phyloP scores from a whole-genome alignment of 495 filamentous ascomycete species.

The Penicillium manginii region DNA sequence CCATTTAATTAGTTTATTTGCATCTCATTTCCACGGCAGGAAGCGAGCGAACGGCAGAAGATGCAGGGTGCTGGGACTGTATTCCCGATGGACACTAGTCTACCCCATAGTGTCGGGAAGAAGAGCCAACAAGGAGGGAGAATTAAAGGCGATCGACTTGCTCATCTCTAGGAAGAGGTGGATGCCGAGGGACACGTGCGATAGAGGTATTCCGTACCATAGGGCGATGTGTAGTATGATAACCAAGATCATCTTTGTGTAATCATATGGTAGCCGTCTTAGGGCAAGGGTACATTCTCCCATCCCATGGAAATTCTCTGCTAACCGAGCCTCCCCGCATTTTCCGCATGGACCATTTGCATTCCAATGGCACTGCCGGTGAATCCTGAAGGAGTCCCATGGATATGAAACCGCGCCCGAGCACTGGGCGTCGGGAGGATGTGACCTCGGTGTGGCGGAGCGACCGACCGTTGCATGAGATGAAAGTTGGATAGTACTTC shows the following conservation, averaged over 20 bases:
- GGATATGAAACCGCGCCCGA: slow-evolving; percentile 5
- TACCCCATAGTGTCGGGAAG: not conserved
- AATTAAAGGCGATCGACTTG: not conserved
- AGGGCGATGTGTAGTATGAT: not conserved
- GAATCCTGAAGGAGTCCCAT: slow-evolving; percentile 4
- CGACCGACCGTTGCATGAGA: slow-evolving; percentile 6
- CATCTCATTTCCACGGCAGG: slow-evolving; percentile 2
- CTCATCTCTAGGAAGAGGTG: not conserved
- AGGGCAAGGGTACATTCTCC: not conserved
- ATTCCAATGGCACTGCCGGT: slow-evolving; percentile 1
- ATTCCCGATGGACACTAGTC: not conserved
- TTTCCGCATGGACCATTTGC: not conserved
- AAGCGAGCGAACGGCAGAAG: not conserved
- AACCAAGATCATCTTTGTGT: not conserved
- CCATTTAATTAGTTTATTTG: not conserved
- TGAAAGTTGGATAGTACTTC: not conserved
- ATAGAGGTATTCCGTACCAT: not conserved
- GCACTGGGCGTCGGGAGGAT: slow-evolving; percentile 1
- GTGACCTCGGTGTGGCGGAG: slow-evolving; percentile 1
- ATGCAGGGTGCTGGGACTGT: not conserved
- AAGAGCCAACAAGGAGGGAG: not conserved
- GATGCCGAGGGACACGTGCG: slow-evolving; percentile 6
- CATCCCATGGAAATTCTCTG: not conserved
- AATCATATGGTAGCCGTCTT: not conserved
- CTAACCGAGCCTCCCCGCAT: slow-evolving; percentile 4